These are phyloP conservation scores for Trichoderma guizhouense DNA, from an alignment of 2,329 filamentous ascomycete species.

Conservation along the genomic window DNA sequence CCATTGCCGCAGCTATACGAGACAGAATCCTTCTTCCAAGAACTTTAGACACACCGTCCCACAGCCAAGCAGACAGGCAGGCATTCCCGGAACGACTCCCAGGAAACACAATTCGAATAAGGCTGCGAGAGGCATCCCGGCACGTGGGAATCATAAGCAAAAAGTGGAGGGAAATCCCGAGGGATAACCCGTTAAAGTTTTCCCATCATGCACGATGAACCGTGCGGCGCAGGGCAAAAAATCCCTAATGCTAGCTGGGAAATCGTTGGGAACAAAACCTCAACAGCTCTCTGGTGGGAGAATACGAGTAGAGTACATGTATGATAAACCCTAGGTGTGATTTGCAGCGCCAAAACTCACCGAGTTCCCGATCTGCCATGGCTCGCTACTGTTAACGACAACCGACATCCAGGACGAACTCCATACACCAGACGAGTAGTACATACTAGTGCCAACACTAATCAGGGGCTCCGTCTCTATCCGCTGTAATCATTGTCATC, in stretches of 20 bases:
- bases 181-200: not conserved
- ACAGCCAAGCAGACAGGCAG: not conserved
- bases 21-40: not conserved
- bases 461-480: not conserved
- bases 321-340: not conserved
- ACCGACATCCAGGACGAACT: too few relatives aligned
- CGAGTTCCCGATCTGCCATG: not conserved
- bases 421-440: too few relatives aligned
- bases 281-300: not conserved
- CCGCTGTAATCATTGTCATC: not conserved
- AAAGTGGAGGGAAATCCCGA: not conserved
- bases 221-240: not conserved
- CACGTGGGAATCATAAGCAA: not conserved
- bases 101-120: not conserved
- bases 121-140: not conserved
- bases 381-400: not conserved
- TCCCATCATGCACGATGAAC: conserved; percentile 10
- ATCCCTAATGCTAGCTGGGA: not conserved
- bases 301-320: not conserved
- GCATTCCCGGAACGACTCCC: not conserved
- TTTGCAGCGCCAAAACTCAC: not conserved
- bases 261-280: not conserved
- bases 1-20: not conserved
- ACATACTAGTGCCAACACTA: not conserved
- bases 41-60: not conserved